phyloP scores from a whole-genome alignment of 2,329 filamentous ascomycete species.

The Paradendryphiella salina region DNA sequence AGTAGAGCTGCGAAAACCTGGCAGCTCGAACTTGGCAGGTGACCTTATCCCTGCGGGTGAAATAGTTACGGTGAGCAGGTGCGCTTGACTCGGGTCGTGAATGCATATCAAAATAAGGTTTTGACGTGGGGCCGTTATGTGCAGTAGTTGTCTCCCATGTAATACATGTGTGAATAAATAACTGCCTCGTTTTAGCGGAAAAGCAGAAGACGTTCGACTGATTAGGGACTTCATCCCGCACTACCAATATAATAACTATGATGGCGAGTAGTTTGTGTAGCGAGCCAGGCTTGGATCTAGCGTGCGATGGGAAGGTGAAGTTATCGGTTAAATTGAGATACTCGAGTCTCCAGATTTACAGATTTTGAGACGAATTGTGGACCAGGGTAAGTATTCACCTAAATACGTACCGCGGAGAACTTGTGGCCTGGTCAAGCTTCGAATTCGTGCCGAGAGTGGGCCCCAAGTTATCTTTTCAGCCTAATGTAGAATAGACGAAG shows the following conservation, averaged over 20 bases:
- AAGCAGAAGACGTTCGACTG: neutral
- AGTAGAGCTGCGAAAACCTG: neutral
- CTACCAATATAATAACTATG: neutral
- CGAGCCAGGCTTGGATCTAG: slow-evolving; percentile 6
- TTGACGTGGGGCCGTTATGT: neutral
- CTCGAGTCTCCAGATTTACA: slow-evolving; percentile 2
- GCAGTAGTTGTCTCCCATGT: neutral
- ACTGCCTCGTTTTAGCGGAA: neutral
- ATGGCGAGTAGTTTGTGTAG: slow-evolving; percentile 15
- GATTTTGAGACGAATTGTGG: slow-evolving; percentile 13
- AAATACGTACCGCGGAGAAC: slow-evolving; percentile 1
- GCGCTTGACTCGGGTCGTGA: neutral
- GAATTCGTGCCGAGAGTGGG: slow-evolving; percentile 7
- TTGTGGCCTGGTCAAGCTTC: slow-evolving; percentile 2
- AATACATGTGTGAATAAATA: neutral
- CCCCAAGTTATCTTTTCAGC: neutral
- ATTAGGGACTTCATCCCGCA: neutral
- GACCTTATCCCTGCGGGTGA: neutral
- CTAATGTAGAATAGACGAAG: neutral
- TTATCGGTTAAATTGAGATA: slow-evolving; percentile 3
- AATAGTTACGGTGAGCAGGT: neutral
- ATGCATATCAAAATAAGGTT: neutral
- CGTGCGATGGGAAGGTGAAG: neutral
- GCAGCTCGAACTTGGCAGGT: neutral
- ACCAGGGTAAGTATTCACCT: slow-evolving; percentile 3